A percentile compares a stretch with the other conserved stretches of the same genome.
phyloP scores from a whole-genome alignment of 352 stramenopile species.

The Phytophthora palmivora region DNA sequence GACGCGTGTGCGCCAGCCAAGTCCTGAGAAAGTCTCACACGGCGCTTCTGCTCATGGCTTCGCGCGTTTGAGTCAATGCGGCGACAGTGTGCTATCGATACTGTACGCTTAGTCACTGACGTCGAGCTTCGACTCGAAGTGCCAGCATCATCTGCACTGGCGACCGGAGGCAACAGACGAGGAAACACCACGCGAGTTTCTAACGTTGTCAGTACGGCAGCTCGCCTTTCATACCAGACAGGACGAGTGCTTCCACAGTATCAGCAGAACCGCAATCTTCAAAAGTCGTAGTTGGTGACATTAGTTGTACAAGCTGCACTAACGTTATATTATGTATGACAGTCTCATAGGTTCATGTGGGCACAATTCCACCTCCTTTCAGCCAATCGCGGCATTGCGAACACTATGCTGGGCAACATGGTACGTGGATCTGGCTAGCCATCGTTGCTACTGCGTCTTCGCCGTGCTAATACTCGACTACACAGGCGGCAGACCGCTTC shows the following conservation, averaged over 20 bases:
- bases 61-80: slow-evolving; percentile 12
- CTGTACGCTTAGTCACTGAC: slow-evolving; percentile 12
- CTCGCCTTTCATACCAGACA: slow-evolving; percentile 21
- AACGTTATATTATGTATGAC: background rate
- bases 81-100: slow-evolving; percentile 5
- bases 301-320: background rate
- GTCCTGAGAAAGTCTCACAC: slow-evolving; percentile 23
- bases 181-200: slow-evolving; percentile 19
- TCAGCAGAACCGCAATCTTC: background rate
- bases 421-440: slow-evolving; percentile 31
- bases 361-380: background rate
- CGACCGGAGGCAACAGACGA: slow-evolving; percentile 25
- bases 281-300: slow-evolving; percentile 4
- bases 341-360: slow-evolving; percentile 37
- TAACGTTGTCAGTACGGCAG: slow-evolving; percentile 3
- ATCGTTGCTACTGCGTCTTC: background rate
- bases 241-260: slow-evolving; percentile 36
- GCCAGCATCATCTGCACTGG: slow-evolving; percentile 21
- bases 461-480: slow-evolving; percentile 16
- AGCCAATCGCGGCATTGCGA: background rate
- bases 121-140: background rate
- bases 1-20: slow-evolving; percentile 11
- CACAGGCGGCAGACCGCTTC: slow-evolving; percentile 84
- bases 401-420: slow-evolving; percentile 17
- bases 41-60: slow-evolving; percentile 30